Evolutionary conservation across 345 rosid species (phyloP), one percentile per base, ranked within the genome.

Genomic region (Citrus sp.): DNA sequence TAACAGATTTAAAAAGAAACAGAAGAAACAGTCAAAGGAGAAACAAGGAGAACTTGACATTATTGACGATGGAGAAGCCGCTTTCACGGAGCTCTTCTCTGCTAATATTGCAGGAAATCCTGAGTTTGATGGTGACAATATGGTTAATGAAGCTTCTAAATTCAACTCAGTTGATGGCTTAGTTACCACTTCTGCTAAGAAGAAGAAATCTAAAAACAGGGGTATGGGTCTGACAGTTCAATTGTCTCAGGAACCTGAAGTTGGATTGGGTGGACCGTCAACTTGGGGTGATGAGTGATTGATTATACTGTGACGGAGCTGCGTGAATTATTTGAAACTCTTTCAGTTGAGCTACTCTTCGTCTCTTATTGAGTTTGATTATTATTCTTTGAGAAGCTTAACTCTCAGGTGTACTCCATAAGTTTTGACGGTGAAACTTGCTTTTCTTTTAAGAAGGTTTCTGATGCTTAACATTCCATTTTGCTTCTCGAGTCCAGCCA

Each of bases 261-360:
- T 93, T 63, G 98, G 99, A 30, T 80, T 91, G 84, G 99, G 98
- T 22, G 99, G 98, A 7, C 82, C 85, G 19, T 95, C 98, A 6
- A 82, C 91, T 25, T 93, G 97, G 99, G 94, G 82, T 54, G 80
- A n/a, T 35, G 77, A 86, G 66, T 78, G 73, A 70, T 19, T 60
- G 66, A 68, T 25, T 64, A 66, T 5, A 19, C 28, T 25, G 37
- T 74, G 24, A 51, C 9, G 71, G 34, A 19, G 37, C 46, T 32
- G 18, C 60, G 21, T 59, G 70, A 81, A 28, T 62, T 55, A 7
- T 46, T 28, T 21, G 40, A 4, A 60, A 61, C n/a, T 30, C 32
- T 58, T 51, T 65, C 65, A 37, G 70, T 37, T 55, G 24, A 32
- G 62, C 64, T 16, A 30, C n/a, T 49, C 63, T 38, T 74, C 10